Evolutionary conservation across 2,329 filamentous ascomycete genomes (phyloP), one percentile per base, ranked within the genome.

Genomic region (Stemphylium vesicarium): DNA sequence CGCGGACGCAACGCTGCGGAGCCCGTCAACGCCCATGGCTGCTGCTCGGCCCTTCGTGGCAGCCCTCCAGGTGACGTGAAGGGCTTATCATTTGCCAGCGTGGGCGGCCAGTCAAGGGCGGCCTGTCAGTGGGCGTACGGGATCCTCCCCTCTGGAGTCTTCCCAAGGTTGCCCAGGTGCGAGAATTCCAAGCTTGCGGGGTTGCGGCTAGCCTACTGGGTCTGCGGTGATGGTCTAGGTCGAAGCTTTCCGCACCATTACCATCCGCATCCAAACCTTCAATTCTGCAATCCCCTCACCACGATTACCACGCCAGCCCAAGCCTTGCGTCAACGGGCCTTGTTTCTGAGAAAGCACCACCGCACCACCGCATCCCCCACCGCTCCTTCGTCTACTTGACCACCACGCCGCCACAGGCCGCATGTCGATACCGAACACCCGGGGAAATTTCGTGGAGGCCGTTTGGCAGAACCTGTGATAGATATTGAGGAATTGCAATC

Each of bases 371-470:
- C 57, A 53, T 51, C 60, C 47, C 13, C 35, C 18, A 11, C 32
- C 10, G 16, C 8, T 1, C 18, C 26, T 32, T 16, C 50, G 57
- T 42, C 59, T 53, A 43, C 52, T 15, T 31, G 29, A 24, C 45
- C 36, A 11, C 36, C 41, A 11, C 56, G 47, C 57, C 52, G 56
- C 57, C 56, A 59, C 55, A 59, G 51, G 51, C 60, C 70, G 71
- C 71, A 75, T 75, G 72, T 73, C 72, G 70, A 66, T 51, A 42
- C 56, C 59, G 54, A 56, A 36, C 54, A 24, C 42, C 57, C 55
- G 45, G 38, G 49, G 38, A 45, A 62, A 38, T 45, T 45, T 56
- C 46, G 66, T 56, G 54, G 70, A 71, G 66, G 69, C 64, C 66
- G 62, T 57, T 42, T 47, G 66, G 66, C 59, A 57, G 57, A 58